A percentile compares a stretch with the other conserved stretches of the same genome.
phyloP scores from a whole-genome alignment of 2,329 filamentous ascomycete species.

The Nigrospora oryzae region DNA sequence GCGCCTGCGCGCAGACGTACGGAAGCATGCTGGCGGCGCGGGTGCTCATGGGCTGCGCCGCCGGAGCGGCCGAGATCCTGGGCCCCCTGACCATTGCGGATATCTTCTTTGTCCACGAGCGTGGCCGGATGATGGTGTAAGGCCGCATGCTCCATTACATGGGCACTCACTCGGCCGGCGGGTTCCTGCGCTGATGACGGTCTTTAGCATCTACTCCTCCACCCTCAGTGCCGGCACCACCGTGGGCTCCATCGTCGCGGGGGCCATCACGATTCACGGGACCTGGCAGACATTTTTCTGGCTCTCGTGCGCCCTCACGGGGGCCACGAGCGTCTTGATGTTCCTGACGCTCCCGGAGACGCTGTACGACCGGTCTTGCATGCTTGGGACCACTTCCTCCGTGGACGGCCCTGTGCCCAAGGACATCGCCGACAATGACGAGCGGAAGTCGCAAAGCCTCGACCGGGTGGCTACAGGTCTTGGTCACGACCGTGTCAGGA shows the following conservation, averaged over 20 bases:
- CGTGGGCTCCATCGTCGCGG: conserved; percentile 32
- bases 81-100: conserved; percentile 26
- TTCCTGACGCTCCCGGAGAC: no score
- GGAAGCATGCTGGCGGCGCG: conserved; percentile 33
- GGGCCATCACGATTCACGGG: conserved; percentile 1
- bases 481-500: conserved; percentile 29
- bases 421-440: no score
- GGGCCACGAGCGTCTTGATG: no score
- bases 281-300: no score
- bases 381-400: no score
- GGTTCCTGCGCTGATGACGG: neutral
- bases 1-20: conserved; percentile 31
- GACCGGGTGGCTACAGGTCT: conserved; percentile 9
- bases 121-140: conserved; percentile 40
- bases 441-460: no score
- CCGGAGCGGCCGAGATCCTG: conserved; percentile 43
- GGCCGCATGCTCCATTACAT: conserved; percentile 4
- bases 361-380: no score
- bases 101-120: conserved; percentile 48
- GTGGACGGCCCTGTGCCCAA: no score
- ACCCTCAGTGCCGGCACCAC: conserved; percentile 32
- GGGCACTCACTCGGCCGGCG: neutral
- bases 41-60: conserved; percentile 42
- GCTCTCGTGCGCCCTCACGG: no score
- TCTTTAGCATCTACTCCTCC: conserved; percentile 23